Evolutionary conservation across 2,329 filamentous ascomycete species (phyloP), one percentile per base, ranked within the genome.

Genomic region (Pseudopyricularia javanii): DNA sequence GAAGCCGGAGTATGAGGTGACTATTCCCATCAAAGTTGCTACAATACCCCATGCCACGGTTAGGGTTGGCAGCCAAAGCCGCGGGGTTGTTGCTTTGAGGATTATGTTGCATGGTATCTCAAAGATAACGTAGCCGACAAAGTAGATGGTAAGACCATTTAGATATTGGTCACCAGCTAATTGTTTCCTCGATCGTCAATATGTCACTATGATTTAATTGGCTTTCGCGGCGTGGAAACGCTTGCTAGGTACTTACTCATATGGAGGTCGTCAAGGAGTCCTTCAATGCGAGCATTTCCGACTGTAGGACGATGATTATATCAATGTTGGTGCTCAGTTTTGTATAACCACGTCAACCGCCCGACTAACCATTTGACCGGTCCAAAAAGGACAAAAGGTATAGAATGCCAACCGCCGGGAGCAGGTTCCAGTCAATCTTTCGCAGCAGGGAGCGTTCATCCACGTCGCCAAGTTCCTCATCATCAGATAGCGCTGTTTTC

Each of bases 111-210:
- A 83, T 28, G 82, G 62, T 0, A 76, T 71, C 60, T 85, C 82
- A 56, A 82, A 79, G 15, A 83, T 7, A 20, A 40, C 20, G 28
- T 80, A 81, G 45, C 75, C 76, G 40, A 80, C 67, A 60, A 87
- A 87, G 63, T 85, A 87, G 0, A 86, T 63, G 0, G 82, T 86
- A 40, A 86, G 61, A 1, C 80, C 80, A 0, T 78, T 82, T 1
- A 86, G 69, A 54, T 87, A 86, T 58, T 85, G 73, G 47, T 83
- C 76, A 1, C 76, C 79, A 26, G 74, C 74, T 75, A 43, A 20
- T 12, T 17, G 17, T 9, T 22, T 53, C 32, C 2, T 15, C 14
- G 17, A 12, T 7, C 20, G 70, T 65, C 0, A 57, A 20, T 4
- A 66, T 51, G 45, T 66, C 28, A 30, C 62, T 32, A n/a, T 14